Percentiles rank a stretch among this genome's conserved stretches.
phyloP scores from a whole-genome alignment of 768 basidiomycete genomes.

The Melanogaster broomeanus region DNA sequence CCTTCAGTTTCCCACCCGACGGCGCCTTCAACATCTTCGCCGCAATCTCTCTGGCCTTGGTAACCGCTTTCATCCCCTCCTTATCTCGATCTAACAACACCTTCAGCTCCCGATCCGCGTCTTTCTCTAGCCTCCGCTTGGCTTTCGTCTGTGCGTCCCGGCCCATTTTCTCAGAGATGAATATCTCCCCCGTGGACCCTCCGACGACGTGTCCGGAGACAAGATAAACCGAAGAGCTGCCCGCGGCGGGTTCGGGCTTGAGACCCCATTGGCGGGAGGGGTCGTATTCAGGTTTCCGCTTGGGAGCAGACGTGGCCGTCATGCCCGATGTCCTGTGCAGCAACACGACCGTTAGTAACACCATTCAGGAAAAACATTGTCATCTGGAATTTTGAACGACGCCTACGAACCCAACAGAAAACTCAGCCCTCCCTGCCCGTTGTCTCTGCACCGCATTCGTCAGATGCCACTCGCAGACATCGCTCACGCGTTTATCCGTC shows the following conservation, averaged over 20 bases:
- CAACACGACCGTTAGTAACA: background rate
- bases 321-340: slow-evolving; percentile 70
- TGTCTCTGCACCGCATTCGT: slow-evolving; percentile 75
- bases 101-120: slow-evolving; percentile 64
- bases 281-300: slow-evolving; percentile 61
- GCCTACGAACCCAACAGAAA: slow-evolving; percentile 68
- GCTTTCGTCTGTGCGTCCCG: slow-evolving; percentile 79
- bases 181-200: slow-evolving; percentile 44
- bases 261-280: slow-evolving; percentile 77
- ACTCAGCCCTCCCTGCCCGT: slow-evolving; percentile 82
- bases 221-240: slow-evolving; percentile 68
- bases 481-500: slow-evolving; percentile 87
- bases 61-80: slow-evolving; percentile 66
- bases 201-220: slow-evolving; percentile 77
- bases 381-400: background rate
- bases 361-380: no score
- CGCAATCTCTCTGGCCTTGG: slow-evolving; percentile 55
- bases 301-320: slow-evolving; percentile 45
- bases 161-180: slow-evolving; percentile 70
- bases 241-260: slow-evolving; percentile 46
- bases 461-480: slow-evolving; percentile 92
- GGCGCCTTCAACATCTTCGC: slow-evolving; percentile 26
- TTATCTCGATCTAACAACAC: slow-evolving; percentile 62
- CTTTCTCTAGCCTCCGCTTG: slow-evolving; percentile 58
- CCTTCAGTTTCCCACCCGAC: slow-evolving; percentile 14